Base-by-base conservation (phyloP, 208 protist genomes). In the Trypanosoma boissoni region DNA sequence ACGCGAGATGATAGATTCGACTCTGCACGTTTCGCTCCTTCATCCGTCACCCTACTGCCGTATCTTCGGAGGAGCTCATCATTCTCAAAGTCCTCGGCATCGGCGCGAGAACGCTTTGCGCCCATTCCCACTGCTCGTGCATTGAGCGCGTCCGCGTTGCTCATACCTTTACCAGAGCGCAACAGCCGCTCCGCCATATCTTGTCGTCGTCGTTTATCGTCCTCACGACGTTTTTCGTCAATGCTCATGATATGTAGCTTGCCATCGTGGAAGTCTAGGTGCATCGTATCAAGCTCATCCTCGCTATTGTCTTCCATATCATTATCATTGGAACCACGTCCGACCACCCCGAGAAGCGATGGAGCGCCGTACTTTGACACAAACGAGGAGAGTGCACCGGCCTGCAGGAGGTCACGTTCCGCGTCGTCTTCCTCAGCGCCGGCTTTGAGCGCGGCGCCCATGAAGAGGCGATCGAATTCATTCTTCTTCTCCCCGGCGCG, bases 391-490 rank as follows among this genome's bases (percentile, higher is more conserved):
- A 94, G 67, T 0, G 81, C 88, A 34, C 88, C 88, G 1, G 79
- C 74, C 56, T 86, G 74, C 6, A 94, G 74, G 23, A 94, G 59
- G 50, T 94, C 83, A 29, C 82, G 74, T 42, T 71, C 81, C 0
- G 70, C 75, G 20, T 68, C 80, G 21, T 86, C n/a, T n/a, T n/a
- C 83, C 39, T 84, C 78, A 3, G 58, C 54, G 34, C 74, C 76
- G 24, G 75, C 79, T 52, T 81, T 72, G 81, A 91, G 82, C 3
- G 64, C 43, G 6, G 64, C 68, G 42, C 76, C 78, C 23, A 94
- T 64, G 68, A 94, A 94, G 12, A 94, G 75, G 37, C 83, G 62
- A 56, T 91, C 82, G 51, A 94, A 94, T 62, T 88, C 83, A 68
- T 75, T 91, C 42, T 80, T 72, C 43, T 71, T 51, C 49, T 83